A percentile compares a stretch with the other conserved stretches of the same genome.
Conservation (phyloP, 495 filamentous ascomycete genomes). For the Talaromyces trachyspermus region DNA sequence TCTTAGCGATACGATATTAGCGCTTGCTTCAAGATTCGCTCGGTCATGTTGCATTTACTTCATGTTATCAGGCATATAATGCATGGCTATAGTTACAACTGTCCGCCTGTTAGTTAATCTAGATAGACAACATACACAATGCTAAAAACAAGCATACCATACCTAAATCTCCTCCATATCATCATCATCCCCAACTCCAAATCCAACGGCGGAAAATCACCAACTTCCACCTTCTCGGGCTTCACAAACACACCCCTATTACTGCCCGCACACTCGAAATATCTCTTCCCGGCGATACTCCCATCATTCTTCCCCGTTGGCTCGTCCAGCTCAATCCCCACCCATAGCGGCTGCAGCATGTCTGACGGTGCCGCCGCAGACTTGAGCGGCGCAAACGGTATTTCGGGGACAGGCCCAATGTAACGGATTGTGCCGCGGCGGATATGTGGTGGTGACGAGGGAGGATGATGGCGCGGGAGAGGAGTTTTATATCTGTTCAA, state of each 20-base stretch:
- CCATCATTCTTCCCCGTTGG: slow-evolving; percentile 89
- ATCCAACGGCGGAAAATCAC: slow-evolving; percentile 65
- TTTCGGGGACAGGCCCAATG: slow-evolving; percentile 73
- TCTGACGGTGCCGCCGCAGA: not conserved
- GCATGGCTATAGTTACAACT: no score
- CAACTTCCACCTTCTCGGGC: slow-evolving; percentile 82
- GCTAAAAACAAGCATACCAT: not conserved
- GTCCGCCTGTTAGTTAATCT: no score
- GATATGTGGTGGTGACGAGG: slow-evolving; percentile 46
- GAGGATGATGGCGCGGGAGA: slow-evolving; percentile 32
- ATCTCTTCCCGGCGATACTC: slow-evolving; percentile 64
- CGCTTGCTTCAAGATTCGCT: no score
- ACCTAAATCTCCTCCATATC: slow-evolving; percentile 79
- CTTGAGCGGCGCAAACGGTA: slow-evolving; percentile 49
- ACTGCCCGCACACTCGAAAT: slow-evolving; percentile 60
- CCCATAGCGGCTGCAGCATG: slow-evolving; percentile 60
- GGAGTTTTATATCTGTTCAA: slow-evolving; percentile 24
- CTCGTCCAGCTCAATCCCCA: slow-evolving; percentile 79
- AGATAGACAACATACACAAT: not conserved
- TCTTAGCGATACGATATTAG: no score
- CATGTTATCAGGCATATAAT: no score
- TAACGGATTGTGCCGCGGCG: slow-evolving; percentile 79
- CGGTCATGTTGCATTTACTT: no score
- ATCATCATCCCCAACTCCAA: slow-evolving; percentile 53
- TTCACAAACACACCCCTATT: slow-evolving; percentile 83